Evolutionary conservation across 108 stramenopile genomes (phyloP), one percentile per base, ranked within the genome.

Genomic region (Nitzschia sp.): DNA sequence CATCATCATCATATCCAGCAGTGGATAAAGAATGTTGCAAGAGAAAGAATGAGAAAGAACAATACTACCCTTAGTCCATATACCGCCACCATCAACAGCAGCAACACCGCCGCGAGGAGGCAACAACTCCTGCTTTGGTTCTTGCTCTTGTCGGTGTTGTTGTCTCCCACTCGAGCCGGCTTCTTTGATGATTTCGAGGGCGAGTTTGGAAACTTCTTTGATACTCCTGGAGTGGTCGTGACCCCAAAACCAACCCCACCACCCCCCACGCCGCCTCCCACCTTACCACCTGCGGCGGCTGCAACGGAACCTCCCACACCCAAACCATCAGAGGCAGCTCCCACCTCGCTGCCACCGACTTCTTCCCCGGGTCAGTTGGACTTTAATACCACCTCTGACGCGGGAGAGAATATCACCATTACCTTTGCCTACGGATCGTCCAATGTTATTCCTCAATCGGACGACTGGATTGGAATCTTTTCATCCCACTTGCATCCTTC

Each of bases 391-490:
- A 41, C 38, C 11, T 41, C 6, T 41, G 38, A 6, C 6, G 13
- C 13, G 38, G 38, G 38, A 41, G 11, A 41, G 13, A 13, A 11
- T 6, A 41, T 41, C 6, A 11, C 38, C 38, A 41, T 41, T 6
- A 11, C 38, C 38, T 41, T 41, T 41, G 38, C 13, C 38, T 41
- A 41, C 13, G 13, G 13, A 11, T 6, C 6, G 6, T 6, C 6
- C 6, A 41, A 41, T 53, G 53, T 13, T 53, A 26, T 6, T 53
- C 16, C n/a, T 8, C 8, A 53, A 15, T 8, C 9, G 13, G n/a
- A 26, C 16, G 96, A 41, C 13, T 41, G 38, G 38, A 41, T 41
- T 41, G 38, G 38, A 41, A 41, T 41, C 38, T 41, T 11, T 41
- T 41, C 38, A 41, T 41, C 38, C 11, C 6, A 6, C 13, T 6